phyloP scores from a whole-genome alignment of 148 eudicot genomes.

The Rheum nobile region DNA sequence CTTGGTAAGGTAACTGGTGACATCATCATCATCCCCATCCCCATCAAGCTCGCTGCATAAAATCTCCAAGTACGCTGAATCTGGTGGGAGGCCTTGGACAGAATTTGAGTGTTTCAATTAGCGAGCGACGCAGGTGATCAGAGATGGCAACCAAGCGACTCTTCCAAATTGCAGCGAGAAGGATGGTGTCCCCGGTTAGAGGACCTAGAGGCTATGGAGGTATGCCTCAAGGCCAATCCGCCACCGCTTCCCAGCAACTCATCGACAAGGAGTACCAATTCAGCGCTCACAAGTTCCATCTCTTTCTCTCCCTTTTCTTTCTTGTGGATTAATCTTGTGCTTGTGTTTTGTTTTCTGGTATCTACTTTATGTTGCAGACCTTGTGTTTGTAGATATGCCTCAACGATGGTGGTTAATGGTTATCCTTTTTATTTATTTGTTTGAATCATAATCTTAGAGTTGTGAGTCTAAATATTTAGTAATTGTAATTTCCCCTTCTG shows the following conservation, averaged over 20 bases:
- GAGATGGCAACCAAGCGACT: background rate
- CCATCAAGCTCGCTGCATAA: background rate
- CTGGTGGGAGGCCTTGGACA: background rate
- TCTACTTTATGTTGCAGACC: background rate
- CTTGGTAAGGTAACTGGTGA: background rate
- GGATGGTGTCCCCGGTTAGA: background rate
- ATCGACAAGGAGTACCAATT: conserved; percentile 50
- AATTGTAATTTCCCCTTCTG: background rate
- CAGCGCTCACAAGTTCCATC: conserved; percentile 72
- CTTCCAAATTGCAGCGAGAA: conserved; percentile 6
- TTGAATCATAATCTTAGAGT: background rate
- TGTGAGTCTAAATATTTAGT: background rate
- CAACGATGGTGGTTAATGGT: background rate
- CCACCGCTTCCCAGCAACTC: conserved; percentile 52
- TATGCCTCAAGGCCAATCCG: conserved; percentile 24
- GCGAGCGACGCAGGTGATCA: background rate
- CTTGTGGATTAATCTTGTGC: background rate
- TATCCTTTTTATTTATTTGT: background rate
- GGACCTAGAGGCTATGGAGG: conserved; percentile 22
- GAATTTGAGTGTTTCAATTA: background rate
- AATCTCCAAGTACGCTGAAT: background rate
- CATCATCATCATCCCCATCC: background rate
- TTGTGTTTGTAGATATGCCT: conserved; percentile 3
- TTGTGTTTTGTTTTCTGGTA: background rate
- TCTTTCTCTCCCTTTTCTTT: conserved; percentile 11